Evolutionary conservation across 1,284 basidiomycete species (phyloP).

Genomic region (Malassezia pachydermatis): DNA sequence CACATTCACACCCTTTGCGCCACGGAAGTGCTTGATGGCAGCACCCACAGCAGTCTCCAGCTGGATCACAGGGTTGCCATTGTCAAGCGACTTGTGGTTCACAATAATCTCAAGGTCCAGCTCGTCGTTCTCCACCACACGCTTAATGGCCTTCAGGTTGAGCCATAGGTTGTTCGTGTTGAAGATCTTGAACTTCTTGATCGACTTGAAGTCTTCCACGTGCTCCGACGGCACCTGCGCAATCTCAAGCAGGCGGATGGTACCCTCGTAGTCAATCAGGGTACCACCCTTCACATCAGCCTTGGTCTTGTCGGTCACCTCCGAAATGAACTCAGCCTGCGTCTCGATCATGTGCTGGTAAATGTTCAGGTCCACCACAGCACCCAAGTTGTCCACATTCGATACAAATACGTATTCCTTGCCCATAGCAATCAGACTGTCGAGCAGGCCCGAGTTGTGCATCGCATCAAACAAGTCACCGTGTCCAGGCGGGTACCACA

Average conservation of each 20-base stretch:
- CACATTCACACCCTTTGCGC: constrained; percentile 91
- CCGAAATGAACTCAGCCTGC: constrained; percentile 49
- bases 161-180: constrained; percentile 93
- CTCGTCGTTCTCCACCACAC: constrained; percentile 76
- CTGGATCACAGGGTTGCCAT: constrained; percentile 68
- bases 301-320: constrained; percentile 98
- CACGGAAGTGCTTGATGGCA: constrained; percentile 89
- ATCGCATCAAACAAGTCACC: constrained; percentile 92
- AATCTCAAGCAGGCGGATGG: constrained; percentile 87
- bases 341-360: constrained; percentile 55
- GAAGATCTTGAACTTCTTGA: constrained; percentile 53
- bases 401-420: constrained; percentile 98
- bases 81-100: constrained; percentile 63
- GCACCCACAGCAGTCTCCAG: constrained; percentile 97
- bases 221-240: constrained; percentile 97
- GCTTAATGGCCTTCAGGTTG: constrained; percentile 80
- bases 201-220: constrained; percentile 92
- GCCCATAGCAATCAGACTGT: constrained; percentile 84
- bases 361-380: constrained; percentile 64
- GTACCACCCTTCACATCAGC: constrained; percentile 99
- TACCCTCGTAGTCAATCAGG: constrained; percentile 82
- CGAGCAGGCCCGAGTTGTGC: constrained; percentile 87
- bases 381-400: constrained; percentile 97
- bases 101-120: constrained; percentile 80
- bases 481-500: constrained; percentile 93